Conservation (phyloP, 1,284 basidiomycete species). For the Ganoderma lingzhi region DNA sequence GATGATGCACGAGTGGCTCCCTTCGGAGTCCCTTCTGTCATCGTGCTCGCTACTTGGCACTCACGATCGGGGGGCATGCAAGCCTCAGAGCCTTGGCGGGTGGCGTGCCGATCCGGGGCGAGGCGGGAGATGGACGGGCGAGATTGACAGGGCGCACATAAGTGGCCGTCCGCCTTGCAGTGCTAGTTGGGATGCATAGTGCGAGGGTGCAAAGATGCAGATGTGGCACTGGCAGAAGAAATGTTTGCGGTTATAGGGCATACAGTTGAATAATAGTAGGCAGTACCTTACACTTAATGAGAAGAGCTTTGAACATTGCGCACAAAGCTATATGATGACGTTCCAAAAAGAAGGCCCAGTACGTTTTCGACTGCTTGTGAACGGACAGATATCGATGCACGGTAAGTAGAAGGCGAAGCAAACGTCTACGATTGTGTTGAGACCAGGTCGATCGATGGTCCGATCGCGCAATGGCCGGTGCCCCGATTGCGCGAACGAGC, state of each 20-base stretch:
- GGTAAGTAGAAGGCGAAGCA: background rate
- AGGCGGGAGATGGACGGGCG: background rate
- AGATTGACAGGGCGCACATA: background rate
- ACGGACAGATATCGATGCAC: background rate
- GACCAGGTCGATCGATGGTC: background rate
- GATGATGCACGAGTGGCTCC: background rate
- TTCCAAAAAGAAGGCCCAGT: background rate
- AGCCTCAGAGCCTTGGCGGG: background rate
- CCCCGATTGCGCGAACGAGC: background rate
- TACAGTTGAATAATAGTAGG: background rate
- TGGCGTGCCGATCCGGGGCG: background rate
- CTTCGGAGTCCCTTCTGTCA: background rate
- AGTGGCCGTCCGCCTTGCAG: background rate
- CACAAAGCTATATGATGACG: background rate
- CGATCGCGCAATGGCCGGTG: background rate
- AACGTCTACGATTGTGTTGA: background rate
- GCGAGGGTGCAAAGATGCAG: constrained; percentile 1
- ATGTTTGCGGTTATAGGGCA: background rate
- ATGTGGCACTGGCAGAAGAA: background rate
- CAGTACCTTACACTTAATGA: background rate
- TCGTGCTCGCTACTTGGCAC: background rate
- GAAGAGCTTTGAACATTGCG: background rate
- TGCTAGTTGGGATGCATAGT: background rate
- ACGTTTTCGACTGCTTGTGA: background rate
- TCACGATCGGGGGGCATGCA: background rate